A percentile compares a stretch with the other conserved stretches of the same genome.
Conservation (phyloP, 164 flowering plant species). For the Buxus sempervirens region DNA sequence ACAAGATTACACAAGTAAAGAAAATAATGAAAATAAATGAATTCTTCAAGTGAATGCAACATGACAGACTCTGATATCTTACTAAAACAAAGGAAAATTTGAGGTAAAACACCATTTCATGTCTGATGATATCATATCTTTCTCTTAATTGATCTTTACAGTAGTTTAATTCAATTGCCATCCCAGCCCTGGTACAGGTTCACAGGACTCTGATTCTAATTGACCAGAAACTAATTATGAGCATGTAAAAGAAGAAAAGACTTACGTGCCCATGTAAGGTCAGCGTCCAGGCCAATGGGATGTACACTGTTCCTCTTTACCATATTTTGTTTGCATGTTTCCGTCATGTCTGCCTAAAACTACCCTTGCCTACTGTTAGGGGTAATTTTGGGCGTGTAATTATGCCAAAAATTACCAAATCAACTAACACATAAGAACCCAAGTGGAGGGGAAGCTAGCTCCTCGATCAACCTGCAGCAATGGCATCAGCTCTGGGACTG, state of each 20-base stretch:
- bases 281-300: neutral
- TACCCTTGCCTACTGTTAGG: conserved; percentile 36
- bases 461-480: conserved; percentile 69
- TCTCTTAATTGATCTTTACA: conserved; percentile 8
- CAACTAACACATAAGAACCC: neutral
- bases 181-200: neutral
- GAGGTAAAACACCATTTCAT: no score
- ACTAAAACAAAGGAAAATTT: no score
- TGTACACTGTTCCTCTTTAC: neutral
- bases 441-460: neutral
- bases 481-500: conserved; percentile 73
- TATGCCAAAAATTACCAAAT: conserved; percentile 34
- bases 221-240: conserved; percentile 10
- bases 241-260: neutral
- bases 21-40: no score
- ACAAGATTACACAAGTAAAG: no score
- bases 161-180: conserved; percentile 8
- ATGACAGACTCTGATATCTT: no score
- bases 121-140: neutral
- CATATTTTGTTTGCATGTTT: neutral
- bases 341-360: conserved; percentile 1
- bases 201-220: conserved; percentile 21
- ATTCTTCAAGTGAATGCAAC: no score
- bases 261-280: neutral
- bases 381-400: conserved; percentile 36